Base-by-base conservation (phyloP, 305 asterid genomes). In the Coffea humblotiana region DNA sequence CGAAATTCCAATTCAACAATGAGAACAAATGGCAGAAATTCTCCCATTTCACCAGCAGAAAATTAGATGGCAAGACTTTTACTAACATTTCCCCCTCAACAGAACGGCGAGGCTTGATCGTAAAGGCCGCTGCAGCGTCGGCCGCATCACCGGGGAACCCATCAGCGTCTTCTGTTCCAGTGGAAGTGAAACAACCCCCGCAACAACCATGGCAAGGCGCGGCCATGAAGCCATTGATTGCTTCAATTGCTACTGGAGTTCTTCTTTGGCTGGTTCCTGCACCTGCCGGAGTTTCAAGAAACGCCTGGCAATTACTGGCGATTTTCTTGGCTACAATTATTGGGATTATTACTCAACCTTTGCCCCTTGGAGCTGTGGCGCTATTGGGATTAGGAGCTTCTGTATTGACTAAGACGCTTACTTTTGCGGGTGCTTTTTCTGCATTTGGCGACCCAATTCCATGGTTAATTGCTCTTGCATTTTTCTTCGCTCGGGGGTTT, bases 391-490 rank as follows among this genome's bases (percentile, higher is more conserved):
- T 95, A 11, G 98, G 97, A 13, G 95, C 99, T 0, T 90, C 93
- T 72, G 99, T 96, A 37, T 40, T 94, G 8, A 95, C 98, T 0
- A 95, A 92, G 83, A 95, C 99, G 23, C 91, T 95, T 0, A 89
- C 97, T 0, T 96, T 96, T 73, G 94, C 97, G 16, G 97, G 94
- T 27, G 98, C 98, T 0, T 96, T 96, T 73, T 96, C 99, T 8
- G 99, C 99, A 4, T 96, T 96, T 49, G 98, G 99, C 0, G 99
- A 95, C 72, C 99, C 99, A 0, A 94, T 96, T 10, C 99, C 99
- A 6, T 96, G 99, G 98, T 60, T 96, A 51, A 96, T 96, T 63
- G 99, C 99, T 0, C 80, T 96, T 2, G 99, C 98, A 0, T 96
- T 96, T 90, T 96, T 96, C 74, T 96, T 96, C 68, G 98, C 99